Conservation (phyloP, 306 rosid species). For the Rosa rugosa region DNA sequence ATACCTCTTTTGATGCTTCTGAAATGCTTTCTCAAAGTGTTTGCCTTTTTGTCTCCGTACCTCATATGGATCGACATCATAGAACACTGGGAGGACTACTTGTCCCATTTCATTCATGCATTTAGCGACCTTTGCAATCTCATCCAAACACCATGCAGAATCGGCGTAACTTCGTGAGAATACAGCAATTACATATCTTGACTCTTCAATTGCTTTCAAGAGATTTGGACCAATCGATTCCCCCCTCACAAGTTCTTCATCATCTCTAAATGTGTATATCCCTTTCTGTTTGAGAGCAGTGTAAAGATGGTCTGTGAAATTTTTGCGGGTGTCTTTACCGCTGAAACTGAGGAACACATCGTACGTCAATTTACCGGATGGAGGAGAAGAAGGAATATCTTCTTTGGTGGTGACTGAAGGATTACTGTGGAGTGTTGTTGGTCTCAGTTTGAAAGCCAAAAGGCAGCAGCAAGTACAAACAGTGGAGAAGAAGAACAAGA, state of each 20-base stretch:
- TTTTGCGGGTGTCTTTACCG: neutral
- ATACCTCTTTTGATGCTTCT: neutral
- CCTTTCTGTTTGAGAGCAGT: neutral
- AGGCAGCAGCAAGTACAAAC: neutral
- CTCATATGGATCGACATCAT: neutral
- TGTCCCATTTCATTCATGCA: neutral
- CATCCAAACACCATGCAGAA: conserved; percentile 5
- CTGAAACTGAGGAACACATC: neutral
- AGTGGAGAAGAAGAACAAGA: neutral
- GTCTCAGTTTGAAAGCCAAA: neutral
- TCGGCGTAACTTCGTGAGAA: neutral
- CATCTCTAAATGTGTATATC: neutral
- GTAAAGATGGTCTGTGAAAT: neutral
- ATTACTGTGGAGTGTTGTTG: neutral
- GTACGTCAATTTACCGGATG: neutral
- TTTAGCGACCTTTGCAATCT: neutral
- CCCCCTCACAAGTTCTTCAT: neutral
- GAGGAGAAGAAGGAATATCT: neutral
- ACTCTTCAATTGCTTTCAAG: neutral
- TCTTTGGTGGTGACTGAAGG: neutral
- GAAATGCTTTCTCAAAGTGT: neutral
- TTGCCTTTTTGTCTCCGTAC: neutral
- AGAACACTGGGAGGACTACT: neutral
- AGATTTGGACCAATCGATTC: neutral
- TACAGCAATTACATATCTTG: neutral